phyloP scores from a whole-genome alignment of 2,329 filamentous ascomycete species.

The Botrytis pseudocinerea region DNA sequence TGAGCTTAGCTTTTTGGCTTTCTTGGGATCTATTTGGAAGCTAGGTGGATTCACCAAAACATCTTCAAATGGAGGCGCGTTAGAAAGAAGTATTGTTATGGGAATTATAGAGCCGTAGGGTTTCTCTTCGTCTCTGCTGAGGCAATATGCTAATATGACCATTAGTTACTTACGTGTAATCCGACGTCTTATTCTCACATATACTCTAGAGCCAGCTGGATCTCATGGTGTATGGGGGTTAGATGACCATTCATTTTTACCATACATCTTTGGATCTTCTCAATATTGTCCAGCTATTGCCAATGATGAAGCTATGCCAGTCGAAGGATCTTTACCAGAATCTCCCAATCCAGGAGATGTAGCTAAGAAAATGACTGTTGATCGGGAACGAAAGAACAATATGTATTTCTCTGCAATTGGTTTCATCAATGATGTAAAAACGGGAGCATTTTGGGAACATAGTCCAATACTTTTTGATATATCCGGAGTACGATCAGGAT shows the following conservation, averaged over 20 bases:
- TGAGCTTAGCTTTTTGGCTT: conserved; percentile 91
- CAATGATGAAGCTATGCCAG: conserved; percentile 63
- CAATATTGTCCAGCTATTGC: conserved; percentile 78
- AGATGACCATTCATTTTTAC: conserved; percentile 93
- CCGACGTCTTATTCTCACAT: conserved; percentile 80
- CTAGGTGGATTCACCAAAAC: conserved; percentile 72
- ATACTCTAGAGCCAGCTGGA: conserved; percentile 91
- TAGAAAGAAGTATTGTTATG: conserved; percentile 79
- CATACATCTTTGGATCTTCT: conserved; percentile 93
- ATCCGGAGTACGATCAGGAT: conserved; percentile 86
- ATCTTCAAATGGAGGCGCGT: conserved; percentile 47
- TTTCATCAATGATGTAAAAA: conserved; percentile 98
- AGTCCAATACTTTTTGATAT: conserved; percentile 94
- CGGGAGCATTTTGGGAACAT: conserved; percentile 94
- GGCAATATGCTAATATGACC: conserved; percentile 21
- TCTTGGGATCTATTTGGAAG: conserved; percentile 89
- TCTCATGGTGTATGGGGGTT: conserved; percentile 98
- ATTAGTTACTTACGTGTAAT: conserved; percentile 75
- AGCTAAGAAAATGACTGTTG: conserved; percentile 62
- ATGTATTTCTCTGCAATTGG: conserved; percentile 96
- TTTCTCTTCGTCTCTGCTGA: conserved; percentile 34
- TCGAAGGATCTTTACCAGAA: conserved; percentile 73
- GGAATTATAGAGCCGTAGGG: conserved; percentile 78
- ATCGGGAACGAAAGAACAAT: conserved; percentile 64
- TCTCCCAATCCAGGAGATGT: conserved; percentile 73